A percentile compares a stretch with the other conserved stretches of the same genome.
Conservation (phyloP, 441 rosid genomes). For the Croton setiger region DNA sequence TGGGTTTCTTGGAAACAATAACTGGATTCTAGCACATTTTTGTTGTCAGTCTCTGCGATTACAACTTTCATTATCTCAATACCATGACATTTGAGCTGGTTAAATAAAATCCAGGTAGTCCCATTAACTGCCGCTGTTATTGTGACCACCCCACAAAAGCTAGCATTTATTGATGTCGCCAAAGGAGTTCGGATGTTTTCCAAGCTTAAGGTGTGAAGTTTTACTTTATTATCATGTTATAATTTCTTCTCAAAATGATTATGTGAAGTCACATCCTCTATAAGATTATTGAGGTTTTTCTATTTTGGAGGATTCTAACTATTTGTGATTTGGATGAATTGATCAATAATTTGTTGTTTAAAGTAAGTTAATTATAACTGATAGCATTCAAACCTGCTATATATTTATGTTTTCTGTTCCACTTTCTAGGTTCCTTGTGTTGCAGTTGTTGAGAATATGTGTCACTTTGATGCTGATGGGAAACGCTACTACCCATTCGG, state of each 20-base stretch:
- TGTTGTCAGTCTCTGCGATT: not conserved
- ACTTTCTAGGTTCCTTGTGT: slow-evolving; percentile 79
- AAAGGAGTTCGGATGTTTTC: slow-evolving; percentile 99
- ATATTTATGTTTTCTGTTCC: slow-evolving; percentile 17
- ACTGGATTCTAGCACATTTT: not conserved
- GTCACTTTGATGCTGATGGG: slow-evolving; percentile 95
- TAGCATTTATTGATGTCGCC: slow-evolving; percentile 93
- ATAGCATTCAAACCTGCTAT: slow-evolving; percentile 17
- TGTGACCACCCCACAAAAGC: slow-evolving; percentile 96
- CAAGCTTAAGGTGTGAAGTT: slow-evolving; percentile 70
- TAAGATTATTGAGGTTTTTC: not conserved
- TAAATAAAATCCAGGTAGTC: slow-evolving; percentile 58
- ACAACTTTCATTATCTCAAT: not conserved
- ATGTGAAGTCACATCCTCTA: not conserved
- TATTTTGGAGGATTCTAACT: not conserved
- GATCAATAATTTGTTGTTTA: not conserved
- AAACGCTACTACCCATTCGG: slow-evolving; percentile 96
- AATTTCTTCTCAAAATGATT: slow-evolving; percentile 7
- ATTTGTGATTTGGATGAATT: not conserved
- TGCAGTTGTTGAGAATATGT: slow-evolving; percentile 97
- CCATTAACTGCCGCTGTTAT: slow-evolving; percentile 95
- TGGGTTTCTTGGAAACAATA: not conserved
- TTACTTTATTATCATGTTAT: slow-evolving; percentile 8
- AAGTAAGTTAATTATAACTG: not conserved
- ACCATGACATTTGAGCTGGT: slow-evolving; percentile 8